Evolutionary conservation across 768 basidiomycete genomes (phyloP).

Genomic region (Trametes punicea): DNA sequence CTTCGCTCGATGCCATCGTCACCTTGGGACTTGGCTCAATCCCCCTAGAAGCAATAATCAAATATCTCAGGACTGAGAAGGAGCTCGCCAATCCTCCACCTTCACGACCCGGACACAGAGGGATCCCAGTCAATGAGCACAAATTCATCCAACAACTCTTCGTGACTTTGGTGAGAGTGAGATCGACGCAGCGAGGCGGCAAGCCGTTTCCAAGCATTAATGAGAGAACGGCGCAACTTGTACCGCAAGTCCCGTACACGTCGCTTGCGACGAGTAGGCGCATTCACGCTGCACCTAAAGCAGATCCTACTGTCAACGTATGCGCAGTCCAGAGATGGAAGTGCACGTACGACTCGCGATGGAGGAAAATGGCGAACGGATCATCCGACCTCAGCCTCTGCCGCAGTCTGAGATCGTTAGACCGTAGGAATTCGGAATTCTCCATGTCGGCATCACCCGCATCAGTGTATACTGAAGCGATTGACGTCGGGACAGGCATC

Average conservation of each 20-base stretch:
- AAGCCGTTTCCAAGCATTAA: conserved; percentile 1
- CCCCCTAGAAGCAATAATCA: too few relatives aligned
- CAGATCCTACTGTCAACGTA: neutral
- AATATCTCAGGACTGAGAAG: too few relatives aligned
- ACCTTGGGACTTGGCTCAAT: too few relatives aligned
- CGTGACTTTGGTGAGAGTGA: neutral
- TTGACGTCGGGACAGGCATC: neutral
- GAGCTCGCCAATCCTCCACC: too few relatives aligned
- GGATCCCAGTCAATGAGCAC: conserved; percentile 2
- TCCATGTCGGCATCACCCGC: neutral
- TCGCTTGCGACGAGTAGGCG: neutral
- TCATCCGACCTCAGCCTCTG: neutral
- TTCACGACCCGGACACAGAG: too few relatives aligned
- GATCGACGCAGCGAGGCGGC: neutral
- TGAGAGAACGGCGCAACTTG: neutral
- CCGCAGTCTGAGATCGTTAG: neutral
- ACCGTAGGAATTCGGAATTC: neutral
- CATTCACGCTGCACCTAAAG: neutral
- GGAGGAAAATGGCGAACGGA: neutral
- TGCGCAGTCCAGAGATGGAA: too few relatives aligned
- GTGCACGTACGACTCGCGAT: neutral
- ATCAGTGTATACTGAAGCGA: neutral
- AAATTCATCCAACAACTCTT: conserved; percentile 1
- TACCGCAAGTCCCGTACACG: neutral
- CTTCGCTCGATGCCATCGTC: too few relatives aligned